These are phyloP conservation scores for Phytopythium helicoides DNA, from an alignment of 352 stramenopile genomes.

Conservation along the genomic window DNA sequence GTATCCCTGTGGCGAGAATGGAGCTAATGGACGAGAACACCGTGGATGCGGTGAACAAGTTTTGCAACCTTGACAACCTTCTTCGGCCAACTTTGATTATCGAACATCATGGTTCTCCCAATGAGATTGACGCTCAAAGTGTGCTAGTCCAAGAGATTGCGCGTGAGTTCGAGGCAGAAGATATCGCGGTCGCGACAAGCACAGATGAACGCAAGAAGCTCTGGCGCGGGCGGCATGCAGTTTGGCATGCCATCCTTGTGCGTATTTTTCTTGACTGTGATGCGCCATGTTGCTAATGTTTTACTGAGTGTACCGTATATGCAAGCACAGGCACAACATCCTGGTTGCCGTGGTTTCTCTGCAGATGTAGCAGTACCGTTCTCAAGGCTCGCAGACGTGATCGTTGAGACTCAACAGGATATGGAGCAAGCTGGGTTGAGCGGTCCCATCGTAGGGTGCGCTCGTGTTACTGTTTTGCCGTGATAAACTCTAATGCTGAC, in stretches of 20 bases:
- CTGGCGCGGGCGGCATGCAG: constrained; percentile 70
- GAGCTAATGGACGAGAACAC: constrained; percentile 77
- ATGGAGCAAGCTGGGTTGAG: constrained; percentile 81
- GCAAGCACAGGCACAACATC: constrained; percentile 43
- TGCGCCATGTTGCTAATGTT: too few species aligned
- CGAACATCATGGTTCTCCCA: constrained; percentile 82
- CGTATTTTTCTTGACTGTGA: too few species aligned
- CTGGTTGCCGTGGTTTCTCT: constrained; percentile 71
- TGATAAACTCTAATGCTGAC: not conserved
- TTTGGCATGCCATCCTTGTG: constrained; percentile 76
- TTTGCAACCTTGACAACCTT: constrained; percentile 62
- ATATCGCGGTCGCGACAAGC: constrained; percentile 65
- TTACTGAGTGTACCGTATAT: too few species aligned
- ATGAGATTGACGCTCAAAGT: constrained; percentile 81
- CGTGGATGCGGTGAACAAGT: constrained; percentile 69
- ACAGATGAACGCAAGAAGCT: constrained; percentile 66
- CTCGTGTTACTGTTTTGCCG: not conserved
- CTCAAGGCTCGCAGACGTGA: constrained; percentile 88
- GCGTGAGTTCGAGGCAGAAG: constrained; percentile 69
- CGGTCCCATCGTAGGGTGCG: constrained; percentile 86
- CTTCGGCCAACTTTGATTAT: constrained; percentile 91
- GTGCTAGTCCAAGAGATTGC: constrained; percentile 75
- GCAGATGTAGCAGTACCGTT: constrained; percentile 97
- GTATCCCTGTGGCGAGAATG: constrained; percentile 75
- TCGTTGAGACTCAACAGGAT: constrained; percentile 89